Evolutionary conservation across 2,329 filamentous ascomycete species (phyloP).

Genomic region (Colletotrichum melonis): DNA sequence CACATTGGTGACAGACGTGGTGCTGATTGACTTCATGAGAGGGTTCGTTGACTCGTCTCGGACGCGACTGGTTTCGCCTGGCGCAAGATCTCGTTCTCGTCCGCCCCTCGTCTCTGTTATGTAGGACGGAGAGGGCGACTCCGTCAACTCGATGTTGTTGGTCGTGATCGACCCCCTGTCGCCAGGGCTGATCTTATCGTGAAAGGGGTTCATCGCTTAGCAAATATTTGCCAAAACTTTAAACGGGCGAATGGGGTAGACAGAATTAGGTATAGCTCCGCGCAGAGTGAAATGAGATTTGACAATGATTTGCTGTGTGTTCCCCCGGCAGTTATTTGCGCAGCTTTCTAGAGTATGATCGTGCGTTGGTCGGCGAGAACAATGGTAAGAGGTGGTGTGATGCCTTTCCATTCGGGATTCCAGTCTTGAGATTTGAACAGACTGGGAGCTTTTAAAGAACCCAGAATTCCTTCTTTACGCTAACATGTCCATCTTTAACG

Average conservation of each 20-base stretch:
- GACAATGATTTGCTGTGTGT: no score
- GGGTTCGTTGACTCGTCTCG: neutral
- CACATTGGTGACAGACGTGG: neutral
- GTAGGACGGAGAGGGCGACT: neutral
- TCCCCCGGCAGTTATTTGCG: no score
- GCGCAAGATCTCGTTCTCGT: neutral
- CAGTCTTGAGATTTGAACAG: neutral
- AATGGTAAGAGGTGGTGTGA: neutral
- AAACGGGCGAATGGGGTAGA: neutral
- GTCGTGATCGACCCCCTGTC: neutral
- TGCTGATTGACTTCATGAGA: constrained; percentile 1
- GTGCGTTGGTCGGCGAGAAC: no score
- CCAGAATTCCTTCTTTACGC: neutral
- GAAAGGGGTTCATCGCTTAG: neutral
- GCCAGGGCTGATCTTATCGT: neutral
- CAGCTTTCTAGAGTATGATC: no score
- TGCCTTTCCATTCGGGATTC: neutral
- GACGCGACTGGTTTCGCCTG: neutral
- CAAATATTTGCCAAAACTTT: neutral
- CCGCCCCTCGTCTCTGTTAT: neutral
- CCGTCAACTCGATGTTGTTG: constrained; percentile 8
- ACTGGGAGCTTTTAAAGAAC: neutral
- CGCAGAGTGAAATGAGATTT: neutral
- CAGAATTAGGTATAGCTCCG: constrained; percentile 10
- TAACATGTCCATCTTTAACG: neutral